A percentile compares a stretch with the other conserved stretches of the same genome.
Conservation (phyloP, 2,329 filamentous ascomycete genomes). For the Beauveria sp. region DNA sequence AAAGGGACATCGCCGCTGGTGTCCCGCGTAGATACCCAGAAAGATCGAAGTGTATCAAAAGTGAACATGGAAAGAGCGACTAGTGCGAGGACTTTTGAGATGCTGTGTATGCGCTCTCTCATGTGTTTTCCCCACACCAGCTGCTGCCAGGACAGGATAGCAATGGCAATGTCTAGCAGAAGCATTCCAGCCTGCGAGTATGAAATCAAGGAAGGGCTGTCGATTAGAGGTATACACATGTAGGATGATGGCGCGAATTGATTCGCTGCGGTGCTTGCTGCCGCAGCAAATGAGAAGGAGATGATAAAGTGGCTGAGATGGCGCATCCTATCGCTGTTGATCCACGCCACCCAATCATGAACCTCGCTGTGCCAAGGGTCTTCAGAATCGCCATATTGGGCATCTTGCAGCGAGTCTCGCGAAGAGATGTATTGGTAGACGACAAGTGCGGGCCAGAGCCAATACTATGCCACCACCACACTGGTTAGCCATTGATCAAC, state of each 20-base stretch:
- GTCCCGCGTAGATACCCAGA: slow-evolving; percentile 10
- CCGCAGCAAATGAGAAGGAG: slow-evolving; percentile 31
- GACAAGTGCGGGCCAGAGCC: slow-evolving; percentile 17
- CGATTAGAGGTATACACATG: slow-evolving; percentile 39
- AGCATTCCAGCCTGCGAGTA: slow-evolving; percentile 28
- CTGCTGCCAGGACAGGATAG: slow-evolving; percentile 43
- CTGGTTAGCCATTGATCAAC: too few species aligned
- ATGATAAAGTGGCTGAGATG: slow-evolving; percentile 27
- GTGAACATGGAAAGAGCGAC: slow-evolving; percentile 30
- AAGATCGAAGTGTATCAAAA: slow-evolving; percentile 29
- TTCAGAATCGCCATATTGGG: slow-evolving; percentile 29
- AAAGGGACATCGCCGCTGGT: slow-evolving; percentile 11
- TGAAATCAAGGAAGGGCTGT: slow-evolving; percentile 29
- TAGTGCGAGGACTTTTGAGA: slow-evolving; percentile 35
- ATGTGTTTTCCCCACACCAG: slow-evolving; percentile 44
- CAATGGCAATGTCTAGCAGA: slow-evolving; percentile 4
- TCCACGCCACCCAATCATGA: slow-evolving; percentile 41
- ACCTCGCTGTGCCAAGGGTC: slow-evolving; percentile 40
- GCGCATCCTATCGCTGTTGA: slow-evolving; percentile 32
- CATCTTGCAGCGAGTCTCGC: slow-evolving; percentile 34
- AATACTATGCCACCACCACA: background rate
- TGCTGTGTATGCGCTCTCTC: slow-evolving; percentile 36
- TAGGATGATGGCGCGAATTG: slow-evolving; percentile 40
- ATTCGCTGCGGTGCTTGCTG: slow-evolving; percentile 34
- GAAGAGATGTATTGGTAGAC: slow-evolving; percentile 38